A percentile compares a stretch with the other conserved stretches of the same genome.
Evolutionary conservation across 2,329 filamentous ascomycete species (phyloP).

Genomic region (Massarina eburnea): DNA sequence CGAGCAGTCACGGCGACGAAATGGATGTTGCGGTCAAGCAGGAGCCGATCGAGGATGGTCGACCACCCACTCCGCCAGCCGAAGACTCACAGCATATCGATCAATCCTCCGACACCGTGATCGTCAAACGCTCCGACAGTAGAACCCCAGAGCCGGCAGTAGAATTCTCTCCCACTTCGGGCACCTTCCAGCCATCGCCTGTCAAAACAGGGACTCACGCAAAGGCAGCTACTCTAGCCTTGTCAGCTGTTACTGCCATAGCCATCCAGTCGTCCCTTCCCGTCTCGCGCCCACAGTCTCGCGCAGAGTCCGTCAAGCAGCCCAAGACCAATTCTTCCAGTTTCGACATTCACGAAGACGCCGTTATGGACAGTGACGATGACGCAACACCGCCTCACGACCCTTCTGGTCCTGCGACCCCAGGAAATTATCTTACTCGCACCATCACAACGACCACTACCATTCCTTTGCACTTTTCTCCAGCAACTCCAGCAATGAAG

Average conservation of each 20-base stretch:
- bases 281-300: conserved; percentile 8
- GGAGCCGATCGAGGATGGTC: conserved; percentile 19
- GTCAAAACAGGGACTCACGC: conserved; percentile 9
- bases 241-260: conserved; percentile 20
- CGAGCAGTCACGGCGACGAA: conserved; percentile 61
- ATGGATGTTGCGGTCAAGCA: conserved; percentile 35
- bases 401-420: conserved; percentile 31
- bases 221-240: conserved; percentile 15
- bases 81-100: conserved; percentile 12
- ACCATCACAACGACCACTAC: conserved; percentile 53
- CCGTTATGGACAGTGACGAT: conserved; percentile 33
- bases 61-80: conserved; percentile 23
- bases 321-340: conserved; percentile 11
- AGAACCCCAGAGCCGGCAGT: conserved; percentile 23
- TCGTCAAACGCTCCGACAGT: conserved; percentile 9
- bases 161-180: conserved; percentile 41
- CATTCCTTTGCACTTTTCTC: conserved; percentile 50
- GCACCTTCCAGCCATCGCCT: conserved; percentile 35
- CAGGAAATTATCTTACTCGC: conserved; percentile 34
- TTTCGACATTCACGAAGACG: conserved; percentile 38
- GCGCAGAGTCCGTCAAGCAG: conserved; percentile 12
- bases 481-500: conserved; percentile 39
- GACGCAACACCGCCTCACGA: conserved; percentile 26
- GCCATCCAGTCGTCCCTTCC: conserved; percentile 20
- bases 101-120: conserved; percentile 11